Evolutionary conservation across 164 flowering plant species (phyloP), one percentile per base, ranked within the genome.

Genomic region (Chloranthus sessilifolius): DNA sequence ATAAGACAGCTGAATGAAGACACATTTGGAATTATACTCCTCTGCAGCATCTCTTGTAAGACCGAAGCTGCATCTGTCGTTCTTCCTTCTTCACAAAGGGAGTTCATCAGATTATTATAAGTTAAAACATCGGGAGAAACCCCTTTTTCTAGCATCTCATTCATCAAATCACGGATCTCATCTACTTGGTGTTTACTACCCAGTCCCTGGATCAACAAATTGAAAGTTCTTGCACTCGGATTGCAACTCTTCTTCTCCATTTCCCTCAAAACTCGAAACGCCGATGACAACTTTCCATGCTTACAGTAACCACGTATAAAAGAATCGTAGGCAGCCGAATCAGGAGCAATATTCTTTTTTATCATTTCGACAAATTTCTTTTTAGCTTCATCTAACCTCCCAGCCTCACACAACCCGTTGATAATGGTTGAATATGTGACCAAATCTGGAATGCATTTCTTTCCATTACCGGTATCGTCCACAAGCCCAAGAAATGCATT

Each of bases 381-480:
- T 61, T 86, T 88, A 29, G 96, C 99, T 72, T 84, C 97, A 55
- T 81, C 89, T 27, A 86, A 56, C 70, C 75, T 79, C 53, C 87
- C 91, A 53, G 67, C 81, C 64, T 72, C 82, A 78, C 95, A 82
- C 37, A 88, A 64, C 5, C 67, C 85, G 61, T 66, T 64, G 24
- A 92, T 81, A 43, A 92, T 56, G 26, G 73, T 83, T 16, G 96
- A 72, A 64, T 92, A 92, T 1, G 95, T 80, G 45, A 83, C 55
- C 67, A 84, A 56, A 67, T 92, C 85, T 37, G 96, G 99, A 47
- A 66, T 5, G 56, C 94, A 83, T 64, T 69, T 80, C 30, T 72
- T 80, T 56, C 63, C 63, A 55, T 51, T 64, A 36, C 66, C 55
- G 27, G 47, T 50, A 35, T 61, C 66, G 66, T 85, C 88, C 39